These are phyloP conservation scores for Aureobasidium zeae DNA, from an alignment of 2,329 filamentous ascomycete genomes.

Conservation along the genomic window DNA sequence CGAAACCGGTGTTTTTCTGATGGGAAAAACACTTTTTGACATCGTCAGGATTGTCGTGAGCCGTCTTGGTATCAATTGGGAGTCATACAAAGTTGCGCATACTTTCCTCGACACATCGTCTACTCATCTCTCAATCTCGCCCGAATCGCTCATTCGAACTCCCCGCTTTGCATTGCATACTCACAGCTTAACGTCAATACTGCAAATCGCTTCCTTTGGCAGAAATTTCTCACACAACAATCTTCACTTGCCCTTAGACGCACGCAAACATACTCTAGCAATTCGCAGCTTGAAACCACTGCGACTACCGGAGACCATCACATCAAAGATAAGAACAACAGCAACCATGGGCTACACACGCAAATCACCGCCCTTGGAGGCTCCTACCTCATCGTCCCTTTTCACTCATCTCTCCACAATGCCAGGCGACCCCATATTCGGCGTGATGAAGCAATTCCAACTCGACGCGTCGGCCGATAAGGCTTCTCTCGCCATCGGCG, in stretches of 20 bases:
- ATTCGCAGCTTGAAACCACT: too few relatives aligned
- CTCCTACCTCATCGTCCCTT: slow-evolving; percentile 1
- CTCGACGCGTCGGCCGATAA: slow-evolving; percentile 66
- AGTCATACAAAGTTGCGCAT: background rate
- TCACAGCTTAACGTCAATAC: too few relatives aligned
- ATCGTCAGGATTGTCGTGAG: background rate
- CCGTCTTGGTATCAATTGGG: slow-evolving; percentile 3
- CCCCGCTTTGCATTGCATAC: too few relatives aligned
- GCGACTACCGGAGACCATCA: too few relatives aligned
- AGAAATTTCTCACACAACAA: too few relatives aligned
- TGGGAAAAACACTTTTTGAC: slow-evolving; percentile 1
- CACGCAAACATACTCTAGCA: too few relatives aligned
- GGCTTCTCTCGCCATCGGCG: slow-evolving; percentile 82
- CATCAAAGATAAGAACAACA: background rate
- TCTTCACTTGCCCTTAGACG: too few relatives aligned
- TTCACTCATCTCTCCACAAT: background rate
- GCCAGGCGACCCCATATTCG: slow-evolving; percentile 63
- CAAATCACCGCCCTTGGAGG: background rate
- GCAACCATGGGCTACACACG: slow-evolving; percentile 13
- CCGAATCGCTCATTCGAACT: too few relatives aligned
- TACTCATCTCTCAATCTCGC: background rate
- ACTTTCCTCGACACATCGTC: background rate
- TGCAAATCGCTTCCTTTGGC: too few relatives aligned
- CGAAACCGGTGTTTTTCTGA: slow-evolving; percentile 5
- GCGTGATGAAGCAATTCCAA: slow-evolving; percentile 71